Evolutionary conservation across 2,329 filamentous ascomycete species (phyloP), one percentile per base, ranked within the genome.

Genomic region (Xylariaceae sp.): DNA sequence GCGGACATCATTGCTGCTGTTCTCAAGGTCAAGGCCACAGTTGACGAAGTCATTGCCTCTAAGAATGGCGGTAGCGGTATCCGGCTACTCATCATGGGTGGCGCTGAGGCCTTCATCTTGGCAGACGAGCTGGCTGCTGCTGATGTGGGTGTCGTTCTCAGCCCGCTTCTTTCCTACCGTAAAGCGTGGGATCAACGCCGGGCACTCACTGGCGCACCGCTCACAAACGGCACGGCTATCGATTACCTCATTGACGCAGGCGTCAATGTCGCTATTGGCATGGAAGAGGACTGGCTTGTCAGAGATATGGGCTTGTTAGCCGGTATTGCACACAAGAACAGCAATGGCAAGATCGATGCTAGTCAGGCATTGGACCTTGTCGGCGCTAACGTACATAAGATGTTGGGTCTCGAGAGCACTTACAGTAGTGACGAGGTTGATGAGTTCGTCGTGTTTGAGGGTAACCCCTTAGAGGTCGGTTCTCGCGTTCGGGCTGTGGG

Each of bases 371-470:
- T 88, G 54, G 80, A 77, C 37, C 72, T 88, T 44, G 78, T 87
- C 1, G 81, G 82, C 23, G 71, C 66, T 10, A 87, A 85, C 63
- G 73, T 88, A 2, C 82, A 82, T 66, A 77, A 79, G 62, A 78
- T 88, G 9, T 71, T 88, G 10, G 84, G 84, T 0, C 64, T 82
- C 1, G 65, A 76, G 47, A 67, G 70, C 57, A 71, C 44, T 6
- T 62, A 60, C 37, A 64, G 67, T 55, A 62, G 63, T 1, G 66
- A 60, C 50, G 51, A 37, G 9, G 44, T 54, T 11, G 49, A 59
- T 0, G 80, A 88, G 63, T 88, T 87, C 73, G 77, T 87, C 2
- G 76, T 88, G 4, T 84, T 78, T 55, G 85, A 88, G 68, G 85
- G 85, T 0, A 84, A 76, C 64, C 86, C 86, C 17, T 67, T 89